Evolutionary conservation across 441 rosid genomes (phyloP).

Genomic region (Lepidium campestre): DNA sequence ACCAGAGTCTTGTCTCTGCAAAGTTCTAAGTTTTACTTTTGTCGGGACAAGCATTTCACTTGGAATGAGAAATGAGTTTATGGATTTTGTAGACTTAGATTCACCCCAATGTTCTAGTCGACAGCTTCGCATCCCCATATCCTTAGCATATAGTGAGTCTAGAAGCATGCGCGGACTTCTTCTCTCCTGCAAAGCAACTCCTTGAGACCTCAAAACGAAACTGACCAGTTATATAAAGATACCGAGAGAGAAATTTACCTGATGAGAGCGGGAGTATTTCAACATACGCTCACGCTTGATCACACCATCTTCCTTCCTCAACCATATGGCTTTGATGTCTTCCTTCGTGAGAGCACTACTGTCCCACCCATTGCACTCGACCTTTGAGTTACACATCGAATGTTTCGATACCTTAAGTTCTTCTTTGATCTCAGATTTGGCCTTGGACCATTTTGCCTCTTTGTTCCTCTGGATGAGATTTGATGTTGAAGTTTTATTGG

Average conservation of each 20-base stretch:
- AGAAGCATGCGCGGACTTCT: constrained; percentile 35
- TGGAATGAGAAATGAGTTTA: constrained; percentile 23
- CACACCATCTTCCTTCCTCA: constrained; percentile 53
- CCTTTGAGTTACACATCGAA: constrained; percentile 22
- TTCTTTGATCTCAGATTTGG: constrained; percentile 34
- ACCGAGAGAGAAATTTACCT: constrained; percentile 37
- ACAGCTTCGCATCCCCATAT: constrained; percentile 36
- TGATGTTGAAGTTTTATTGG: constrained; percentile 28
- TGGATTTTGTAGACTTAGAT: constrained; percentile 24
- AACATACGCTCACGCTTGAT: constrained; percentile 69
- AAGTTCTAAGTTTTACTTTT: constrained; percentile 31
- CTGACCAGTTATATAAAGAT: background rate
- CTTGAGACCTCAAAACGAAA: background rate
- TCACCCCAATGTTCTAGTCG: constrained; percentile 32
- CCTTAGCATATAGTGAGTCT: constrained; percentile 36
- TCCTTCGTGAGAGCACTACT: constrained; percentile 50
- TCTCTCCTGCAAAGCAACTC: constrained; percentile 44
- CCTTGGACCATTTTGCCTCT: constrained; percentile 24
- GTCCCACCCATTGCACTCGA: constrained; percentile 54
- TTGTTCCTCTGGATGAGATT: constrained; percentile 18
- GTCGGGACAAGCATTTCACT: constrained; percentile 24
- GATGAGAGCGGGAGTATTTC: constrained; percentile 69
- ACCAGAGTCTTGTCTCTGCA: constrained; percentile 32
- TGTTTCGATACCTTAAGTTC: constrained; percentile 36
- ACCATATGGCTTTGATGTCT: constrained; percentile 55